Conservation (phyloP, 208 protist species). For the Crithidia sp. region DNA sequence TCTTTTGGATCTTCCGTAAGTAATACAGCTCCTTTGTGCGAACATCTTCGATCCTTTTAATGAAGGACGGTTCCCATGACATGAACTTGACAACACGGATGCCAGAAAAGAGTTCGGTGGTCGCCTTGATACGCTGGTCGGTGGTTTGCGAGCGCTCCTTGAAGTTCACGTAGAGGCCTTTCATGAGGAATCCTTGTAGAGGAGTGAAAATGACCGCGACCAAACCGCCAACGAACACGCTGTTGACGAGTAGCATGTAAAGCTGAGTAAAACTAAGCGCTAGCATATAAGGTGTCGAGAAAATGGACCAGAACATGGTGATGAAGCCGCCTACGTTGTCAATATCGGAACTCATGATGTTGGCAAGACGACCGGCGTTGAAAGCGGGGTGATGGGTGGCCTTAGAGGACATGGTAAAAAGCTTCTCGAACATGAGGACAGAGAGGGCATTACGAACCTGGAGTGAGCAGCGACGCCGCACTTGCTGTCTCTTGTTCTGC, state of each 20-base stretch:
- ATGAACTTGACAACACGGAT: constrained; percentile 94
- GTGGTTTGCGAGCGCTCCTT: constrained; percentile 38
- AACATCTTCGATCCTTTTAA: constrained; percentile 35
- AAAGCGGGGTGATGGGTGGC: constrained; percentile 50
- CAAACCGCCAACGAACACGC: constrained; percentile 68
- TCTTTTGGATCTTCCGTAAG: constrained; percentile 33
- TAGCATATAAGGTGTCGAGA: constrained; percentile 67
- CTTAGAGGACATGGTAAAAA: constrained; percentile 59
- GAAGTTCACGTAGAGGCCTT: constrained; percentile 30
- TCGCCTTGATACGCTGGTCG: constrained; percentile 85
- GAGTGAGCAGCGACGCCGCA: constrained; percentile 32
- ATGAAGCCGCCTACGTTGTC: constrained; percentile 52
- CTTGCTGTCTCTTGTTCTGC: constrained; percentile 32
- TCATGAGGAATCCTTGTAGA: constrained; percentile 52
- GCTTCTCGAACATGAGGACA: constrained; percentile 80
- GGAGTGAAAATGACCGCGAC: constrained; percentile 69
- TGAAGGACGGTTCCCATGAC: constrained; percentile 83
- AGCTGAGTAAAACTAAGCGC: constrained; percentile 45
- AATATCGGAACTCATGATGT: constrained; percentile 77
- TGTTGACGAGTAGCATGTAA: constrained; percentile 57
- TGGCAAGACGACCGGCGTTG: constrained; percentile 9
- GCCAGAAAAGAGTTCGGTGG: constrained; percentile 88
- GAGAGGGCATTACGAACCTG: constrained; percentile 71
- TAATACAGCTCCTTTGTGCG: constrained; percentile 35
- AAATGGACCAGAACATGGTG: constrained; percentile 56